Evolutionary conservation across 495 filamentous ascomycete species (phyloP), one percentile per base, ranked within the genome.

Genomic region (Hapsidospora chrysogenum): DNA sequence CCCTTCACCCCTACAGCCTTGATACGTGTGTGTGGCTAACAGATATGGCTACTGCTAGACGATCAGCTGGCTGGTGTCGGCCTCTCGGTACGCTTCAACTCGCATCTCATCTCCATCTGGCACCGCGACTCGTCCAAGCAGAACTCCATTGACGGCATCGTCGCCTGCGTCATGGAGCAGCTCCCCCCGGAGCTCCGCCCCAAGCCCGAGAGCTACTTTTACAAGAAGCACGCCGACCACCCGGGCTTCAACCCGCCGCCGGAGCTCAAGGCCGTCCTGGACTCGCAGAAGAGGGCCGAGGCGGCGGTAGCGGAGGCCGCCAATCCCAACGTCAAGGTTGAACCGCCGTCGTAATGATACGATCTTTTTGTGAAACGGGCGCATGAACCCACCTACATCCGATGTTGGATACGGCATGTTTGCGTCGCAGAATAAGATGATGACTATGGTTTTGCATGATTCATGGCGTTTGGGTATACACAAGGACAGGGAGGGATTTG

Each of bases 51-150:
- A 26, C 6, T 26, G 3, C 17, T 20, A 80, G 78, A 73, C 39
- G 85, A 94, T 49, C 79, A 85, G 40, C 78, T 85, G 37, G 83
- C 78, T 47, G 79, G 79, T 31, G 68, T 85, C 37, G 71, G 69
- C 8, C 66, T 80, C 33, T 74, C 72, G 3, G 76, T 81, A 34
- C 68, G 80, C 40, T 84, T 80, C 53, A 83, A 76, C 52, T 74
- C 72, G 3, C 71, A 84, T 45, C 67, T 85, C 26, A 77, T 94
- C 48, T 76, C 74, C 33, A 70, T 94, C 42, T 94, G 85, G 85
- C 85, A 92, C 55, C 78, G 85, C 22, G 78, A 86, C 43, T 65
- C 64, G 21, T 74, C 70, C 11, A 78, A 82, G 50, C 63, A 80
- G 38, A 70, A 63, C 39, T 85, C 79, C 2, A 74, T 85, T 40